Percentiles rank a stretch among this genome's conserved stretches.
These are phyloP conservation scores for Persicaria tinctoria DNA, from an alignment of 148 eudicot species.

Conservation along the genomic window DNA sequence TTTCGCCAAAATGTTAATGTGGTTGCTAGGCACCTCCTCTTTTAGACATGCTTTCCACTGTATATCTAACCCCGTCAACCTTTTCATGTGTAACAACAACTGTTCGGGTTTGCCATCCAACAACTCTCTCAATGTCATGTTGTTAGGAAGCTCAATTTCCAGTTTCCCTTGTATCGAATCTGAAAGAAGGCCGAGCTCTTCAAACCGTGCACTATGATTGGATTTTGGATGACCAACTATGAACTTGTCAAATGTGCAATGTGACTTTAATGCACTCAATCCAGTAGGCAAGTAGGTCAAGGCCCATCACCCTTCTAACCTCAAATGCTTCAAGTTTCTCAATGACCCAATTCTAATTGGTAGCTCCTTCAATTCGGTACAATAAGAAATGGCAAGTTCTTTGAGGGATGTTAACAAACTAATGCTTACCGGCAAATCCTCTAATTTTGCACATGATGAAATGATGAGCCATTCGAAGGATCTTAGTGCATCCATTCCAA, in stretches of 20 bases:
- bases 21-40: neutral
- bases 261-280: neutral
- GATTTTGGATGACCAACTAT: neutral
- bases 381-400: neutral
- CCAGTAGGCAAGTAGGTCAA: neutral
- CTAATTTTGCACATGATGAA: no score
- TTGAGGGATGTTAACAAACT: conserved; percentile 4
- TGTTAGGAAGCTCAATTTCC: neutral
- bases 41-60: neutral
- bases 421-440: no score
- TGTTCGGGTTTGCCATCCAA: neutral
- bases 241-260: neutral
- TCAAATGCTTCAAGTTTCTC: neutral
- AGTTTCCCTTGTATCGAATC: neutral
- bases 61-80: neutral
- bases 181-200: neutral
- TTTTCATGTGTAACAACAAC: neutral
- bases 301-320: neutral
- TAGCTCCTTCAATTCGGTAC: neutral
- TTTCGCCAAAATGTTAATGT: neutral
- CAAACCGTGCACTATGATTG: neutral
- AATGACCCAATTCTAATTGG: neutral
- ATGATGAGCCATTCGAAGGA: neutral
- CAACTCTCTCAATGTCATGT: neutral
- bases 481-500: conserved; percentile 1